Evolutionary conservation across 805 yeast genomes (phyloP), one percentile per base, ranked within the genome.

Genomic region (Komagataella populi): DNA sequence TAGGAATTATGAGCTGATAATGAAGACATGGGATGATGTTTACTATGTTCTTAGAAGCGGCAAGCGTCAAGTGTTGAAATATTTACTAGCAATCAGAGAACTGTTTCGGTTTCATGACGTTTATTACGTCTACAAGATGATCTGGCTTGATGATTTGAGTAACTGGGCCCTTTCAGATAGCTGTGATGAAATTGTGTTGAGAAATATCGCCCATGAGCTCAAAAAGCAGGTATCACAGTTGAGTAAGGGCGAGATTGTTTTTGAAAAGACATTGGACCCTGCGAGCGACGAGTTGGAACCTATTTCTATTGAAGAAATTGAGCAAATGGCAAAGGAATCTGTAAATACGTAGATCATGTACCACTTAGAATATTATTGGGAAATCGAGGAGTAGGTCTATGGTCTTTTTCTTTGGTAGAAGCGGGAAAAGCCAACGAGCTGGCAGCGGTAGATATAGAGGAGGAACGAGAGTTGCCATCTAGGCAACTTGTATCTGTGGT

Each of bases 31-130:
- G 95, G 74, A 78, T 43, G 96, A 87, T 62, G 86, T 81, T 0
- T 78, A 83, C 55, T 71, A 70, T 50, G 69, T 80, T 3, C 67
- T 93, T 48, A 64, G 83, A 50, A 78, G 77, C 23, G 97, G 97
- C 1, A 83, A 81, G 59, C 69, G 85, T 49, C 72, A 76, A 12
- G 73, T 90, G 0, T 67, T 89, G 43, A 76, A 77, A 56, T 69
- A 76, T 1, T 60, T 91, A 22, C 66, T 89, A 30, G 78, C 76
- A 6, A 64, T 80, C 14, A 76, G 85, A 56, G 91, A 85, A 60
- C 66, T 85, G 8, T 90, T 90, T 64, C 73, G 96, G 53, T 84
- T 69, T 60, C 95, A 88, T 61, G 95, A 88, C 59, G 75, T 84
- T 18, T 88, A 88, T 62, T 87, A 88, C 61, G 88, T 87, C 5